A percentile compares a stretch with the other conserved stretches of the same genome.
Conservation (phyloP, 176 grass and related monocot species). For the Aechmea fasciata region DNA sequence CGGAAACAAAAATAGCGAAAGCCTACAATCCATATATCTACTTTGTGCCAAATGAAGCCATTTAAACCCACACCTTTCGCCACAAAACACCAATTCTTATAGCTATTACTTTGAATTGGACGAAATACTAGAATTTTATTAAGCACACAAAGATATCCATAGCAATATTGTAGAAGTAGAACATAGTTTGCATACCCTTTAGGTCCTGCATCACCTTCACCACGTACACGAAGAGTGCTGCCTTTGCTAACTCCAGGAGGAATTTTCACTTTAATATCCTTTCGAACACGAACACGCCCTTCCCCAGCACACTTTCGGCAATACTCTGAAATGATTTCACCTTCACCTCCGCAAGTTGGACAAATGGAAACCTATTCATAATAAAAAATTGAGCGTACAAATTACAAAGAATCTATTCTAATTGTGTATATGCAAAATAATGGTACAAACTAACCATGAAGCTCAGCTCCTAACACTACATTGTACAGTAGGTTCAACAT, state of each 20-base stretch:
- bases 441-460: background rate
- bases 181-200: conserved; percentile 61
- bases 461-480: background rate
- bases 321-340: conserved; percentile 84
- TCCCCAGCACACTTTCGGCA: conserved; percentile 86
- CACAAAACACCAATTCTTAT: too few species aligned
- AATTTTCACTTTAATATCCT: conserved; percentile 97
- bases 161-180: conserved; percentile 11
- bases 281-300: conserved; percentile 82
- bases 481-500: background rate
- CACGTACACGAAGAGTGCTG: conserved; percentile 93
- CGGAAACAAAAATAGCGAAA: too few species aligned
- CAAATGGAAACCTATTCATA: conserved; percentile 75
- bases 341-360: conserved; percentile 79
- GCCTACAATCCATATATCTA: too few species aligned
- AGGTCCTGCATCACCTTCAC: conserved; percentile 97
- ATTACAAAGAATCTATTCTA: background rate
- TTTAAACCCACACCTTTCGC: too few species aligned
- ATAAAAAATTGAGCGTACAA: background rate
- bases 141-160: too few species aligned
- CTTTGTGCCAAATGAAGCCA: too few species aligned
- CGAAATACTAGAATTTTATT: too few species aligned
- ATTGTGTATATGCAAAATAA: background rate
- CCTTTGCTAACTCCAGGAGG: conserved; percentile 96
- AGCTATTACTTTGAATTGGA: too few species aligned